Evolutionary conservation across 2,329 filamentous ascomycete genomes (phyloP).

Genomic region (Phyllosticta citriasiana): DNA sequence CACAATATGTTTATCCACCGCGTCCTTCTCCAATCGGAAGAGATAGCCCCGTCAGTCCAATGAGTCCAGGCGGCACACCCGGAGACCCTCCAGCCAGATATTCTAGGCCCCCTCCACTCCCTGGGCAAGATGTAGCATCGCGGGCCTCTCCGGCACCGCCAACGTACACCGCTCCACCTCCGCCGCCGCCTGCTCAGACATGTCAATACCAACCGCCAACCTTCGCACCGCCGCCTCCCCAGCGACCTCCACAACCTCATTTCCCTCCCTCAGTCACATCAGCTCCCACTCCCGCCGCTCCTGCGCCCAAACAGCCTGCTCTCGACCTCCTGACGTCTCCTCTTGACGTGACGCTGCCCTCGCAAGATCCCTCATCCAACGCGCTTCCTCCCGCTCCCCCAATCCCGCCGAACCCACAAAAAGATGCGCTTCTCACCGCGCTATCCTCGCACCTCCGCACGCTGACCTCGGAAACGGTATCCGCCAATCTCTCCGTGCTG

Average conservation of each 20-base stretch:
- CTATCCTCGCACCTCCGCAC: constrained; percentile 60
- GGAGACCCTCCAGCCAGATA: constrained; percentile 17
- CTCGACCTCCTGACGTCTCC: constrained; percentile 53
- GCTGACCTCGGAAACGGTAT: constrained; percentile 57
- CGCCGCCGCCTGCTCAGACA: neutral
- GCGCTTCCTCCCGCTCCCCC: constrained; percentile 55
- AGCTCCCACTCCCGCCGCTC: constrained; percentile 5
- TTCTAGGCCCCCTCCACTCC: constrained; percentile 15
- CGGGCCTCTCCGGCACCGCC: constrained; percentile 9
- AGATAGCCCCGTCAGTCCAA: constrained; percentile 28
- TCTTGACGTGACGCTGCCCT: constrained; percentile 49
- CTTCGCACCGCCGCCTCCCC: constrained; percentile 7
- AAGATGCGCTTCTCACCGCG: constrained; percentile 72
- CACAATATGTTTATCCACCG: constrained; percentile 14
- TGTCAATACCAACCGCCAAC: constrained; percentile 9
- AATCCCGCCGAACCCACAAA: constrained; percentile 91
- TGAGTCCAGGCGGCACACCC: constrained; percentile 19
- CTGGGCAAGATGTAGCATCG: neutral
- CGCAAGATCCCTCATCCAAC: constrained; percentile 34
- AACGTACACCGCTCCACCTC: constrained; percentile 12
- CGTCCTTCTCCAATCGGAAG: constrained; percentile 18
- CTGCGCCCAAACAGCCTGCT: constrained; percentile 13
- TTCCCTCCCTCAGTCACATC: constrained; percentile 28
- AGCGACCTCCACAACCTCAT: constrained; percentile 18
- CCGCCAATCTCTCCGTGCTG: constrained; percentile 65